Base-by-base conservation (phyloP, 2,329 filamentous ascomycete species). In the Fusarium domesticum region DNA sequence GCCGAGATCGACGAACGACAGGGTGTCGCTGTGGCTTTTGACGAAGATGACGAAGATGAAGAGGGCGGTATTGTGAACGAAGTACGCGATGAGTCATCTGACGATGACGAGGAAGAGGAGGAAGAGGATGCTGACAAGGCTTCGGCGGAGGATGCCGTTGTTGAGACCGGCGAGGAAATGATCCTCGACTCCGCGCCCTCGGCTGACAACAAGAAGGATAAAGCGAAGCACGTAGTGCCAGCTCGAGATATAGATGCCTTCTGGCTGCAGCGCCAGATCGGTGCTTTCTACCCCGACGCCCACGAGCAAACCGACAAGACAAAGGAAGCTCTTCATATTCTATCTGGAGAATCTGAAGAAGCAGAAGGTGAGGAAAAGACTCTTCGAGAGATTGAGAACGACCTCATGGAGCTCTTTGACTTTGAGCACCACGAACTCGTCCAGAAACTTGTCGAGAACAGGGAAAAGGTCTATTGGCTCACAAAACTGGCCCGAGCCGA, bases 321-420 rank as follows among this genome's bases (percentile, higher is more conserved):
- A 6, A 81, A 85, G 54, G 80, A 89, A 55, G 91, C 90, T 0
- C 76, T 98, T 42, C 81, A 84, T 28, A 90, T 95, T 37, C 77
- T 98, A 42, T 86, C 87, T 20, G 90, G 87, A 35, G 78, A 85
- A 51, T 77, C 83, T 3, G 85, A 84, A 17, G 80, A 83, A 57
- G 66, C 70, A 39, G 85, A 87, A 43, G 90, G 86, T 14, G 85
- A 92, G 47, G 89, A 95, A 60, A 91, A 88, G 66, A 79, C 87
- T 12, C 74, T 97, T 20, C 84, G 92, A 59, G 92, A 98, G 61
- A 91, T 97, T 43, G 93, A 98, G 63, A 98, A 98, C 66, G 93
- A 98, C 51, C 76, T 98, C 45, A 97, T 97, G 87, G 93, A 96
- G 60, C 78, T 98, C 0, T 97, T 98, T 58, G 93, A 98, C 60